phyloP scores from a whole-genome alignment of 2,329 filamentous ascomycete species.

The Sporothrix schenckii region DNA sequence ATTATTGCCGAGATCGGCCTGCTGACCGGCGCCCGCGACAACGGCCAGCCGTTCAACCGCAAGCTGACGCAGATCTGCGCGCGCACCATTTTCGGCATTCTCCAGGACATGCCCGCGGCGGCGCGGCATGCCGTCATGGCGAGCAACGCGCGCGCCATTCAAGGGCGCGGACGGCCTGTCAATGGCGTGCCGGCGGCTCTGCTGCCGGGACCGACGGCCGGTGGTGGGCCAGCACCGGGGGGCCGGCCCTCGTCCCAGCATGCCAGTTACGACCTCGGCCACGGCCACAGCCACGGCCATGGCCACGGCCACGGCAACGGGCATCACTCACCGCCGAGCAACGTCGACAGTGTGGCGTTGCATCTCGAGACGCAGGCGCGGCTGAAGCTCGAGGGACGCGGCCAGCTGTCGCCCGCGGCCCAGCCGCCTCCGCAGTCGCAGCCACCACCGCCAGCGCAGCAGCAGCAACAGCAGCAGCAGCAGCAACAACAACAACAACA shows the following conservation, averaged over 20 bases:
- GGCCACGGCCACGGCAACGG: constrained; percentile 54
- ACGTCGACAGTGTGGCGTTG: constrained; percentile 49
- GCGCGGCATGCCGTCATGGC: constrained; percentile 18
- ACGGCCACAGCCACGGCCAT: constrained; percentile 42
- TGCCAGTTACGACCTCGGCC: constrained; percentile 50
- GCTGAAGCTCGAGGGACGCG: constrained; percentile 30
- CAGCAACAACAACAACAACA: neutral
- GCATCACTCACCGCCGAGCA: constrained; percentile 45
- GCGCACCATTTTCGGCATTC: constrained; percentile 57
- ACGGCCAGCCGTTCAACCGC: constrained; percentile 48
- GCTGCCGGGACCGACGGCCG: neutral
- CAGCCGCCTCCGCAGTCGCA: neutral
- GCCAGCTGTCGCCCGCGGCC: constrained; percentile 1
- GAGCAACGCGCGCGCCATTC: constrained; percentile 24
- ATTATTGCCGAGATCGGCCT: constrained; percentile 67
- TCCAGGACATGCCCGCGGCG: constrained; percentile 51
- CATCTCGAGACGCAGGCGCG: constrained; percentile 35
- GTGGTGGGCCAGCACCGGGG: too few species aligned
- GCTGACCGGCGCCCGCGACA: constrained; percentile 38
- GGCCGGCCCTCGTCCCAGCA: too few species aligned
- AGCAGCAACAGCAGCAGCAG: too few species aligned
- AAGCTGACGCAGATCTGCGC: constrained; percentile 55
- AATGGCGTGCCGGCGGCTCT: neutral
- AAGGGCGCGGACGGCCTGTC: neutral
- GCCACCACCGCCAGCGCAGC: too few species aligned